These are phyloP conservation scores for Suillus bovinus DNA, from an alignment of 768 basidiomycete genomes.

Conservation along the genomic window DNA sequence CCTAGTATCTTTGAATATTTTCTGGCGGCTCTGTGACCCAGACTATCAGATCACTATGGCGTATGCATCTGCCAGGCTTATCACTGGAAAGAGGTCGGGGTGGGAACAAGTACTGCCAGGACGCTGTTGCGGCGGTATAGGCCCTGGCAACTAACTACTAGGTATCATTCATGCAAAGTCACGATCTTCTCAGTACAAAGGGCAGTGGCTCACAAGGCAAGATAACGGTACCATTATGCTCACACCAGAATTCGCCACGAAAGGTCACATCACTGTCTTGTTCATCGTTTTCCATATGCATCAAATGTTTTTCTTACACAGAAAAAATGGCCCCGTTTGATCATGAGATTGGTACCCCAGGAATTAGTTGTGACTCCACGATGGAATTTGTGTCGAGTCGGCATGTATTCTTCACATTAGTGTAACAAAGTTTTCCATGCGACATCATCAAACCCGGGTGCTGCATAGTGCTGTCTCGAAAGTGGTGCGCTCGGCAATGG, in stretches of 20 bases:
- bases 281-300: background rate
- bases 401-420: constrained; percentile 19
- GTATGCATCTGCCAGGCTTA: background rate
- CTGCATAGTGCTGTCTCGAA: background rate
- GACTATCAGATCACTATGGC: no score
- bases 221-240: background rate
- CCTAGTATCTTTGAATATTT: no score
- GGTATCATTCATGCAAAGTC: background rate
- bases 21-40: no score
- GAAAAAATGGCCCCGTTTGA: background rate
- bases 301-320: background rate
- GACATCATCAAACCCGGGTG: background rate
- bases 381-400: background rate
- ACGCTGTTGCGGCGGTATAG: background rate
- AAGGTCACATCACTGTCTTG: background rate
- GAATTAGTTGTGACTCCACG: background rate
- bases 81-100: background rate
- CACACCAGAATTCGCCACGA: background rate
- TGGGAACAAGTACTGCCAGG: background rate
- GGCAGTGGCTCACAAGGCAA: background rate
- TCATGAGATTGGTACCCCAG: background rate
- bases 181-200: background rate
- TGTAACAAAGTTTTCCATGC: background rate
- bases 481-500: background rate
- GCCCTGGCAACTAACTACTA: background rate